Percentiles rank a stretch among this genome's conserved stretches.
phyloP scores from a whole-genome alignment of 306 rosid genomes.

The Comarum palustre region DNA sequence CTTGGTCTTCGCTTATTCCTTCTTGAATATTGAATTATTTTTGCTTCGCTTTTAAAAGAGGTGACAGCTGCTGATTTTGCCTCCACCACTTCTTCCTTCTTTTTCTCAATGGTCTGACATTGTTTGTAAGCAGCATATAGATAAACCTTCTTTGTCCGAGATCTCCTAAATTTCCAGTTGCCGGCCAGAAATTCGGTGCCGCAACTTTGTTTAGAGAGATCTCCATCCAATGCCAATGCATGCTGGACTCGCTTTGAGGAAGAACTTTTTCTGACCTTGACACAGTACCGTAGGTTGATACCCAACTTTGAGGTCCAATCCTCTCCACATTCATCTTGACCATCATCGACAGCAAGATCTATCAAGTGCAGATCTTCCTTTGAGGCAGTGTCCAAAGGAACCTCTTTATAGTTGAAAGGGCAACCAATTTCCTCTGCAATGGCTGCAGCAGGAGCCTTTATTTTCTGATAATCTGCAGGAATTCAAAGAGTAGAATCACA shows the following conservation, averaged over 20 bases:
- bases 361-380: conserved; percentile 75
- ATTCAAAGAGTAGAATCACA: conserved; percentile 21
- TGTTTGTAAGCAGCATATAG: conserved; percentile 32
- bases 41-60: conserved; percentile 33
- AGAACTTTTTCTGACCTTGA: conserved; percentile 63
- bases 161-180: conserved; percentile 68
- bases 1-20: conserved; percentile 63
- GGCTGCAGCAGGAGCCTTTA: conserved; percentile 79
- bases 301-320: conserved; percentile 95
- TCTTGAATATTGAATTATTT: conserved; percentile 74
- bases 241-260: conserved; percentile 63
- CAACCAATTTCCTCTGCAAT: conserved; percentile 80
- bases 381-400: conserved; percentile 71
- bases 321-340: conserved; percentile 51
- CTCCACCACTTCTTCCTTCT: conserved; percentile 40
- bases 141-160: conserved; percentile 67
- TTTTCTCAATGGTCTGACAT: conserved; percentile 34
- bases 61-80: conserved; percentile 31
- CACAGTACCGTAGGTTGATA: conserved; percentile 72
- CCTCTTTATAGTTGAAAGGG: conserved; percentile 63
- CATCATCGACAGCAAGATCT: conserved; percentile 80
- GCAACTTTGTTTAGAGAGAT: conserved; percentile 46
- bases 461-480: conserved; percentile 79
- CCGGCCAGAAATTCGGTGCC: conserved; percentile 34
- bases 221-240: conserved; percentile 54